Base-by-base conservation (phyloP, 1,284 basidiomycete species). In the Ceraceosorus bombacis region DNA sequence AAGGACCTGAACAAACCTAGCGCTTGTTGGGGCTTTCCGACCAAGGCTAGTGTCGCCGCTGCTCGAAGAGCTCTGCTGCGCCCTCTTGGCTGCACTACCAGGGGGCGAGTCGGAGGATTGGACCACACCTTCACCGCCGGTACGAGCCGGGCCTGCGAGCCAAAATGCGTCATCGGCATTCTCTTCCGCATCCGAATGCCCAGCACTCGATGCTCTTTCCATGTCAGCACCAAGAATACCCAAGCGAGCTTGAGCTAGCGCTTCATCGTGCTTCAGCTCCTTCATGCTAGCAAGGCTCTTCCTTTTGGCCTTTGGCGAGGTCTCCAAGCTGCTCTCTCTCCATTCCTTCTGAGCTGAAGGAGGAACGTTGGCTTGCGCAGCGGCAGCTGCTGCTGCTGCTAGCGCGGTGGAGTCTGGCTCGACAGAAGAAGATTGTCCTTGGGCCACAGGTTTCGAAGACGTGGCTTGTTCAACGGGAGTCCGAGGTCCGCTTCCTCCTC, bases 381-480 rank as follows among this genome's bases (percentile, higher is more conserved):
- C 51, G 38, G 17, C 27, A 15, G 53, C 17, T 4, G 53, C 37
- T n/a, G 55, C 63, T 2, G 63, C 68, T 12, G 66, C 66, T 41
- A 61, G 50, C 5, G 67, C 64, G 36, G 63, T 64, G 27, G 67
- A 67, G 43, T 63, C 62, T 41, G 64, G 12, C 6, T 27, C 12
- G 36, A 48, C 54, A 37, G 13, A 49, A 27, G 15, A 37, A 36
- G 27, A 9, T 27, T n/a, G 17, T 1, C 39, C 9, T 13, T 60
- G 61, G 5, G 60, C 65, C 13, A 54, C 55, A 6, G 58, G 52
- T 54, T 60, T 62, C 12, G 10, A 12, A 55, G 37, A 38, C 63
- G 39, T 4, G 67, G 61, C 37, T 27, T 27, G 27, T 27, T 27
- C 27, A 27, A 27, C 27, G 27, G 27, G 27, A 27, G 27, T 27